Conservation (phyloP, 2,329 filamentous ascomycete species). For the Ceratocystis alfenasii region DNA sequence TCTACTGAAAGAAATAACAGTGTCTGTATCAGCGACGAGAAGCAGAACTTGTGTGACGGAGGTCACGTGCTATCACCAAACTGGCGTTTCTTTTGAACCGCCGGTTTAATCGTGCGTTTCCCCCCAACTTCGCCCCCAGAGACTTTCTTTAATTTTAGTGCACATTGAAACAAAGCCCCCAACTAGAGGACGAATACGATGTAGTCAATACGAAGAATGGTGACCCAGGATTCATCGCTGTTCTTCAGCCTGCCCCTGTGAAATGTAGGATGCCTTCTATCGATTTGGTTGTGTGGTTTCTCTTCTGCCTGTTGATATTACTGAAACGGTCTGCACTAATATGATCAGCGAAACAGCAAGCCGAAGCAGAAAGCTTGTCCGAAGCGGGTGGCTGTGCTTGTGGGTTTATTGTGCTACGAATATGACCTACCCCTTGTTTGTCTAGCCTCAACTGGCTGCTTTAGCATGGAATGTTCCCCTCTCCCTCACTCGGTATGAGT, state of each 20-base stretch:
- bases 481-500: background rate
- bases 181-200: background rate
- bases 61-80: background rate
- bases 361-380: background rate
- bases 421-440: background rate
- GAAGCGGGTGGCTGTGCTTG: slow-evolving; percentile 8
- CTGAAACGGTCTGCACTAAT: background rate
- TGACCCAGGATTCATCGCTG: background rate
- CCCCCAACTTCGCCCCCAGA: background rate
- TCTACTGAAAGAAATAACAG: too few relatives aligned
- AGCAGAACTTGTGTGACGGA: background rate
- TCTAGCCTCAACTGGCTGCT: background rate
- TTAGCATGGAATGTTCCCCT: background rate
- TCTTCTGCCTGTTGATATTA: background rate
- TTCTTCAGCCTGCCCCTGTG: background rate
- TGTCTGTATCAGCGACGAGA: too few relatives aligned
- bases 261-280: background rate
- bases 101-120: background rate
- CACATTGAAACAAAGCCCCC: background rate
- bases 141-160: background rate
- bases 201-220: background rate
- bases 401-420: background rate
- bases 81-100: background rate
- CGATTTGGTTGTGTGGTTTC: background rate
- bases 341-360: background rate